These are phyloP conservation scores for Penicillium chermesinum DNA, from an alignment of 495 filamentous ascomycete genomes.

Conservation along the genomic window DNA sequence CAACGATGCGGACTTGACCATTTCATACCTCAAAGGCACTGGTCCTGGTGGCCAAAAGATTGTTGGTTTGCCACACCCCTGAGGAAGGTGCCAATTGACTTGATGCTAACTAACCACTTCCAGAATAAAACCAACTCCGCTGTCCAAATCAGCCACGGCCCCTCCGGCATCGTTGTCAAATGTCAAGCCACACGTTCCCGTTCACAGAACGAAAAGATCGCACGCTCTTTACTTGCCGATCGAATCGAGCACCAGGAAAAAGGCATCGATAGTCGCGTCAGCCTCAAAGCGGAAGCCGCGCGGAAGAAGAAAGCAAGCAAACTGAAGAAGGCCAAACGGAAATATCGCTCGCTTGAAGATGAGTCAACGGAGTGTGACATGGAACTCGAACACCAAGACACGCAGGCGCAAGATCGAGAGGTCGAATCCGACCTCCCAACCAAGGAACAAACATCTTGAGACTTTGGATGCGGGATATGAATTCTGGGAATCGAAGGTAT, in stretches of 20 bases:
- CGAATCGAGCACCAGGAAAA: conserved; percentile 64
- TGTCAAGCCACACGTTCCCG: conserved; percentile 85
- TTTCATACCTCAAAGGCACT: conserved; percentile 84
- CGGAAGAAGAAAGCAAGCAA: conserved; percentile 61
- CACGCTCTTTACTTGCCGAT: conserved; percentile 70
- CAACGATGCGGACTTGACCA: conserved; percentile 70
- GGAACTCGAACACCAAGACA: conserved; percentile 2
- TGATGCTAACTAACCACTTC: not conserved
- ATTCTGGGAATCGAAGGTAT: too few species aligned
- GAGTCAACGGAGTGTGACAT: conserved; percentile 36
- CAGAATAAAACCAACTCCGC: conserved; percentile 97
- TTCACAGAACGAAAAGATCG: conserved; percentile 83
- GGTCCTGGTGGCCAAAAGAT: conserved; percentile 97
- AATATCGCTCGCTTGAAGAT: conserved; percentile 53
- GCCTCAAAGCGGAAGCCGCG: conserved; percentile 50
- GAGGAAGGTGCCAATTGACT: not conserved
- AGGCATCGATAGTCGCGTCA: conserved; percentile 53
- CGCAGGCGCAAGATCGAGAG: not conserved
- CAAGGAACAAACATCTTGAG: too few species aligned
- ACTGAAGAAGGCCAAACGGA: conserved; percentile 60
- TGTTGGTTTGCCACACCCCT: conserved; percentile 21
- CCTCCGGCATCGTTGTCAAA: conserved; percentile 87
- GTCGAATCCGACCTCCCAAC: too few species aligned
- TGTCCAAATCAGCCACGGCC: conserved; percentile 85
- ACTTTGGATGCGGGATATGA: too few species aligned